Evolutionary conservation across 495 filamentous ascomycete species (phyloP), one percentile per base, ranked within the genome.

Genomic region (Tuber melanosporum): DNA sequence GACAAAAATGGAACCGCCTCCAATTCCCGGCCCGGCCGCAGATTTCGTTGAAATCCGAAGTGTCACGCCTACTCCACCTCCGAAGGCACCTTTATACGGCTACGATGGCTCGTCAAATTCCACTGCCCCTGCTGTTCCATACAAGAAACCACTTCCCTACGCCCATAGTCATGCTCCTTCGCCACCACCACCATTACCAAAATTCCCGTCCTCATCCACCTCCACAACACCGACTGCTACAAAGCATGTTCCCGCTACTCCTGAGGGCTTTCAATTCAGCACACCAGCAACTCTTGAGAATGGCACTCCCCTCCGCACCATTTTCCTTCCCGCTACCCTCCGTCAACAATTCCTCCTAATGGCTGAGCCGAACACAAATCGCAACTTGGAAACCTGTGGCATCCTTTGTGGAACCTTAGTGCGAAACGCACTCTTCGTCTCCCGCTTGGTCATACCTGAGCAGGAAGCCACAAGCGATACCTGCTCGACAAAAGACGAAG

Each of bases 351-450:
- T 99, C 84, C 86, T 98, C 17, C 81, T 86, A 3, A 82, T 92
- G 26, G 95, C 94, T 6, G 84, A 87, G 0, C 83, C 89, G 22
- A 98, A 98, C 83, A 98, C 96, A 0, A 85, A 85, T 41, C 87
- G 85, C 10, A 97, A 95, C 73, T 87, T 98, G 22, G 95, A 99
- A 85, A 98, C 94, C 74, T 98, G 95, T 84, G 95, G 94, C 39
- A 92, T 99, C 73, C 89, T 99, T 26, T 97, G 93, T 83, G 95
- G 95, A 8, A 96, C 92, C 0, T 85, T 94, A 9, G 91, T 97
- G 81, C 93, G 93, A 71, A 98, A 98, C 85, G 95, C 95, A 0
- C 86, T 98, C 3, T 98, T 99, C 85, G 91, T 99, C 73, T 91
- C 90, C 6, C 89, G 90, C 72, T 88, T 99, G 7, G 88, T 99